These are phyloP conservation scores for Diaporthe nobilis DNA, from an alignment of 2,329 filamentous ascomycete species.

Conservation along the genomic window DNA sequence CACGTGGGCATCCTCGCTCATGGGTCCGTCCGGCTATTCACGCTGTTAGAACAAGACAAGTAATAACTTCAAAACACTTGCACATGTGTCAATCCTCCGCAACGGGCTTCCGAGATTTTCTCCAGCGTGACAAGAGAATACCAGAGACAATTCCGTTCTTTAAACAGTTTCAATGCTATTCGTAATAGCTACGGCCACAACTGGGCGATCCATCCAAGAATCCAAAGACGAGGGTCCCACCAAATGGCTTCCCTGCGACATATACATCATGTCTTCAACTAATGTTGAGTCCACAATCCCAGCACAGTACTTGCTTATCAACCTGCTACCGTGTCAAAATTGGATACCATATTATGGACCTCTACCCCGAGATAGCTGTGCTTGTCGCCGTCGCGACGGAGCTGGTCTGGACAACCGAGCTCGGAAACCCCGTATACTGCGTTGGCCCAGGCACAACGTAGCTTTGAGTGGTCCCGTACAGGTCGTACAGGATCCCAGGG, in stretches of 20 bases:
- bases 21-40: neutral
- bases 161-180: neutral
- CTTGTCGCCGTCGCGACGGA: conserved; percentile 41
- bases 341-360: neutral
- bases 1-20: neutral
- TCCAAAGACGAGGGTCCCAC: neutral
- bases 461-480: conserved; percentile 56
- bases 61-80: neutral
- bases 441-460: conserved; percentile 43
- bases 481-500: conserved; percentile 67
- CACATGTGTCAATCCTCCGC: too few species aligned
- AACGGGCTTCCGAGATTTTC: neutral
- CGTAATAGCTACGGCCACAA: neutral
- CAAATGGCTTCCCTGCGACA: neutral
- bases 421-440: conserved; percentile 43
- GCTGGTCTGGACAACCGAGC: conserved; percentile 44
- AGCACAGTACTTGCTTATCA: neutral
- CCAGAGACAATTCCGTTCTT: too few species aligned
- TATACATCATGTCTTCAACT: neutral
- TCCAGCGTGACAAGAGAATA: neutral
- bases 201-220: too few species aligned
- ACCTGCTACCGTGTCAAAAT: neutral
- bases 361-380: conserved; percentile 34
- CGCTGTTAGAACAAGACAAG: neutral
- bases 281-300: neutral